Evolutionary conservation across 768 basidiomycete genomes (phyloP).

Genomic region (Podaxis rugospora): DNA sequence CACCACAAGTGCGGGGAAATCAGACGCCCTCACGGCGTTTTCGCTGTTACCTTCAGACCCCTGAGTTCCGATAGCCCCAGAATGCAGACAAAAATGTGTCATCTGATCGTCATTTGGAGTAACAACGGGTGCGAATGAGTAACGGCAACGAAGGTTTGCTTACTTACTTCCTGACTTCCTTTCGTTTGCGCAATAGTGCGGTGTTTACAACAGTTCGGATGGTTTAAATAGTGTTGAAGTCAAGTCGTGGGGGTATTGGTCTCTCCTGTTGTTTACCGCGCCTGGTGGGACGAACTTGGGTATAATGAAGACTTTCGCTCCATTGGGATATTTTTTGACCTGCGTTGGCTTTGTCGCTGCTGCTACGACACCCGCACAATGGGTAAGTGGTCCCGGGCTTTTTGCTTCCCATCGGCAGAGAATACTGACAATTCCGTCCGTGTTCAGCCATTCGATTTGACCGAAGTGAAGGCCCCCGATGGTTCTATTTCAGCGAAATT

Average conservation of each 20-base stretch:
- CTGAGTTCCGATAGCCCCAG: not conserved
- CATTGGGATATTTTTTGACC: not conserved
- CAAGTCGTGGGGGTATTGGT: not conserved
- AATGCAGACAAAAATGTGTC: not conserved
- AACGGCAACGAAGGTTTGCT: not conserved
- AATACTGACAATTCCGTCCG: not conserved
- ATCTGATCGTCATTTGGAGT: not conserved
- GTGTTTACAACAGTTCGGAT: not conserved
- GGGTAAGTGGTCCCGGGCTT: not conserved
- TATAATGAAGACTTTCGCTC: not conserved
- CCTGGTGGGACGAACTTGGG: not conserved
- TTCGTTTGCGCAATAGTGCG: not conserved
- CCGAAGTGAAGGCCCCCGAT: slow-evolving; percentile 45
- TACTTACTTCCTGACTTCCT: not conserved
- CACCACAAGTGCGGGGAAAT: slow-evolving; percentile 3
- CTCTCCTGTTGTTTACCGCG: not conserved
- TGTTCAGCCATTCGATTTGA: slow-evolving; percentile 43
- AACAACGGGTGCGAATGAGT: not conserved
- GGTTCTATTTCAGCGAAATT: slow-evolving; percentile 56
- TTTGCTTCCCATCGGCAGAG: not conserved
- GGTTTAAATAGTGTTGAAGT: not conserved
- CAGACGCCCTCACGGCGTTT: not conserved
- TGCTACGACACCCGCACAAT: not conserved
- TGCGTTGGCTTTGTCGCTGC: not conserved
- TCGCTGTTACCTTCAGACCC: not conserved